Evolutionary conservation across 805 yeast species (phyloP), one percentile per base, ranked within the genome.

Genomic region (Yarrowia phangngaensis): DNA sequence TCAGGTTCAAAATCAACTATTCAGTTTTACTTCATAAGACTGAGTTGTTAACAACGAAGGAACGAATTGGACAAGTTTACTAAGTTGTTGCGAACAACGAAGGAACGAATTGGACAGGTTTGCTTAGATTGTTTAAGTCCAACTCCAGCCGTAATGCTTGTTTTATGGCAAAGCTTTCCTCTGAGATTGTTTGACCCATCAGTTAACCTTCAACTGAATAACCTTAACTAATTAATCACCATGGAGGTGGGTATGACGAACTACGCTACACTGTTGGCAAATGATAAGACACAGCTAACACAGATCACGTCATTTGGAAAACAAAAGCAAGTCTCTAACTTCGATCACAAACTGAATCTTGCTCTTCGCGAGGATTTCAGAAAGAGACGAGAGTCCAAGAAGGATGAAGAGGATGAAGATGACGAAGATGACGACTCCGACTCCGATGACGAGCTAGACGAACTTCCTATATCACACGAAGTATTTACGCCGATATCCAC

Each of bases 401-500:
- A 40, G 20, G 30, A 34, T 7, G 22, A 16, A 14, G 27, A 22
- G 31, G 54, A 49, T 33, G 20, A 38, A 13, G 53, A 43, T 7
- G 32, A 50, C 16, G 56, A 52, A n/a, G 61, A 60, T 41, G 28
- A 26, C n/a, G 56, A 43, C 15, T 56, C 51, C 22, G 61, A 56
- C 24, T 61, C 54, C 8, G 60, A 55, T 6, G 68, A 61, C 20
- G 69, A 60, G 15, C 55, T 58, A 2, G 60, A 55, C 4, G 55
- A 56, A 5, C 41, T 67, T n/a, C 74, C 74, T 6, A 56, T 64
- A 3, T 55, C 70, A 0, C 73, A 70, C 45, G 56, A 62, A 17
- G 47, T 64, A 26, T 19, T 51, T 8, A 40, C 68, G 9, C 29
- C 50, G 7, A 53, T 50, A 8, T 61, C 57, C 15, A 41, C 23